Percentiles rank a stretch among this genome's conserved stretches.
phyloP scores from a whole-genome alignment of 2,329 filamentous ascomycete genomes.

The Onygena corvina region DNA sequence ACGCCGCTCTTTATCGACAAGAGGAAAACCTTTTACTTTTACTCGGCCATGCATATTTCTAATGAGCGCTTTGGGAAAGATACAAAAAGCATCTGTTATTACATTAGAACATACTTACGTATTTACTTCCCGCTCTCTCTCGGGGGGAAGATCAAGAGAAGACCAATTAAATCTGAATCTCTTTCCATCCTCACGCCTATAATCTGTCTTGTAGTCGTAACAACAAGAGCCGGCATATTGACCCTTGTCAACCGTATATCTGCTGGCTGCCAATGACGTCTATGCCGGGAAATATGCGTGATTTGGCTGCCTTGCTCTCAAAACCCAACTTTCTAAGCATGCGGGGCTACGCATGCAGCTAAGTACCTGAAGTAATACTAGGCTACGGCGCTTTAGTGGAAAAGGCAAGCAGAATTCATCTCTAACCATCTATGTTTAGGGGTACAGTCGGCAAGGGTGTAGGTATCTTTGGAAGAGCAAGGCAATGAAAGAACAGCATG shows the following conservation, averaged over 20 bases:
- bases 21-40: neutral
- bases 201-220: neutral
- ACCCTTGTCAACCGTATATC: neutral
- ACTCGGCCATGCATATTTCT: neutral
- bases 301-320: neutral
- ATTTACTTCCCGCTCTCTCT: neutral
- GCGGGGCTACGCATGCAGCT: neutral
- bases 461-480: neutral
- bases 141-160: neutral
- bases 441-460: neutral
- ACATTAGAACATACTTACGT: neutral
- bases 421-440: neutral
- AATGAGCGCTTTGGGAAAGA: constrained; percentile 1
- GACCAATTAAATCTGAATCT: constrained; percentile 1
- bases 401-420: neutral
- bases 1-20: neutral
- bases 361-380: neutral
- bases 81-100: neutral
- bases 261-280: neutral
- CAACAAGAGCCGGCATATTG: neutral
- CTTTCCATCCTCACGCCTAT: neutral
- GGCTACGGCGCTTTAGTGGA: neutral
- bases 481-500: neutral
- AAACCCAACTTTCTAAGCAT: neutral
- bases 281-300: neutral